Base-by-base conservation (phyloP, 495 filamentous ascomycete genomes). In the Podospora australis region DNA sequence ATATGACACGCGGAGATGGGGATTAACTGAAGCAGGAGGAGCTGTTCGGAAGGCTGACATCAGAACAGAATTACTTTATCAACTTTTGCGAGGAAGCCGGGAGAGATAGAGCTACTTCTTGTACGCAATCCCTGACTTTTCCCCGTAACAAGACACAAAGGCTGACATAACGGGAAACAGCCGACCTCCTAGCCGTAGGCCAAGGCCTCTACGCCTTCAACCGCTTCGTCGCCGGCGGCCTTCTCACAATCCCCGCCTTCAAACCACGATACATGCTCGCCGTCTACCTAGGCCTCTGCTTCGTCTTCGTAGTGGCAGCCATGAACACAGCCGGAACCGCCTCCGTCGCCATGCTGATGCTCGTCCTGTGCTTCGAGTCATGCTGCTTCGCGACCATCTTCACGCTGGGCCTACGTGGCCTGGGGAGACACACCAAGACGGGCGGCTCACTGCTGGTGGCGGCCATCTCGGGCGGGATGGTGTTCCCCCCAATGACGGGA, bases 371-470 rank as follows among this genome's bases (percentile, higher is more conserved):
- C 67, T 86, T 83, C 63, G 83, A 84, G 57, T 78, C 74, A 23
- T 74, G 70, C 65, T 79, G 80, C 66, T 87, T 87, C 73, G 78
- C 83, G 9, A 82, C 78, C 36, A 86, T 86, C 59, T 79, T 86
- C 60, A 78, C 81, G 5, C 72, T 87, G 23, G 73, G 78, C 21
- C 75, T 88, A 49, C 77, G 82, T 44, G 83, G 84, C 6, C 71
- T 87, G 0, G 83, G 83, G 4, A 70, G 77, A 13, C 82, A 87
- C 66, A 83, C 78, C 30, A 87, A 87, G 71, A 70, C 75, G 32
- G 82, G 82, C 28, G 75, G 75, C 1, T 75, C 73, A 4, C 76
- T 78, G 66, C 65, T 86, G 29, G 77, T 87, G 9, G 78, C 81
- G 1, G 75, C 74, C 24, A 77, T 87, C 25, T 77, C 68, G 39